These are phyloP conservation scores for Penicillium griseofulvum DNA, from an alignment of 2,329 filamentous ascomycete genomes.

Conservation along the genomic window DNA sequence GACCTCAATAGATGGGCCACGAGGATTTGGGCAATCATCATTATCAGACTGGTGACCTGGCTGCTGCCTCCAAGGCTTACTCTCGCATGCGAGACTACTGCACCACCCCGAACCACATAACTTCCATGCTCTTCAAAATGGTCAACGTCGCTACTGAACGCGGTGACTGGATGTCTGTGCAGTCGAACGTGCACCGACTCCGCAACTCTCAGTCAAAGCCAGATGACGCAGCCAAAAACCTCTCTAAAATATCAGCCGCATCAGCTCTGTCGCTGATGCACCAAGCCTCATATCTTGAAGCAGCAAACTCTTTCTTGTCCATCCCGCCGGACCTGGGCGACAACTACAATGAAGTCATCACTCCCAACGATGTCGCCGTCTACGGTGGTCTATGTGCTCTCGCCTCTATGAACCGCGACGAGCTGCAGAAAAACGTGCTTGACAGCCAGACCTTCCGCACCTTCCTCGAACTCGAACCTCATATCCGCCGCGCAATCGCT, in stretches of 20 bases:
- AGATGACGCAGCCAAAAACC: slow-evolving; percentile 57
- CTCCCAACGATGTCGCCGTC: slow-evolving; percentile 82
- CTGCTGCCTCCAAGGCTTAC: slow-evolving; percentile 72
- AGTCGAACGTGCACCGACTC: slow-evolving; percentile 58
- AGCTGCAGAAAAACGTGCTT: slow-evolving; percentile 72
- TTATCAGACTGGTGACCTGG: slow-evolving; percentile 72
- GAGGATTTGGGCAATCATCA: slow-evolving; percentile 86
- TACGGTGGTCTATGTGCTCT: slow-evolving; percentile 90
- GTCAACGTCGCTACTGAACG: slow-evolving; percentile 73
- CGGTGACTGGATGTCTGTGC: slow-evolving; percentile 71
- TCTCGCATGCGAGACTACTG: slow-evolving; percentile 87
- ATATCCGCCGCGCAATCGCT: slow-evolving; percentile 85
- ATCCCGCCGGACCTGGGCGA: slow-evolving; percentile 58
- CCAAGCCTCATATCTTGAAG: slow-evolving; percentile 58
- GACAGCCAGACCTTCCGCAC: slow-evolving; percentile 77
- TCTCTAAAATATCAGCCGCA: slow-evolving; percentile 64
- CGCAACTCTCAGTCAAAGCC: slow-evolving; percentile 53
- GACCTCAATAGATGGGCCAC: slow-evolving; percentile 72
- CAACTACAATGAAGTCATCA: slow-evolving; percentile 69
- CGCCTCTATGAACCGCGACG: slow-evolving; percentile 78
- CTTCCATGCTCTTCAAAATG: slow-evolving; percentile 76
- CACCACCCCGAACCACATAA: slow-evolving; percentile 76
- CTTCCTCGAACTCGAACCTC: slow-evolving; percentile 88
- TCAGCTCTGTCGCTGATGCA: slow-evolving; percentile 63
- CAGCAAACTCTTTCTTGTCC: slow-evolving; percentile 68